Percentiles rank a stretch among this genome's conserved stretches.
Evolutionary conservation across 257 asterid species (phyloP).

Genomic region (Solanum virginianum): DNA sequence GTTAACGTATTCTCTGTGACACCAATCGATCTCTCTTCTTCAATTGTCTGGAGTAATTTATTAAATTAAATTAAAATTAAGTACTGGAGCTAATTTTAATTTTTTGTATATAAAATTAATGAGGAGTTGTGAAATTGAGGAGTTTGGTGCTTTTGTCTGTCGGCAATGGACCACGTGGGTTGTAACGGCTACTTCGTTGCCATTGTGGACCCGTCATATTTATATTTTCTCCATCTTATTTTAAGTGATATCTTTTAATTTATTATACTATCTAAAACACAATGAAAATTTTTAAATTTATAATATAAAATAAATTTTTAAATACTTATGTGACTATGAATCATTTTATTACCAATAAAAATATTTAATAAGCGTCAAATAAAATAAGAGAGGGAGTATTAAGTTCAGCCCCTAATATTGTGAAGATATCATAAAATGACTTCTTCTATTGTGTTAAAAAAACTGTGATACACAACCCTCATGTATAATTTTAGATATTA

Average conservation of each 20-base stretch:
- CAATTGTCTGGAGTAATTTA: too few relatives aligned
- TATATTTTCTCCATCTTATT: background rate
- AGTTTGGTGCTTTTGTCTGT: background rate
- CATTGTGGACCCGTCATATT: background rate
- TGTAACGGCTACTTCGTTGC: background rate
- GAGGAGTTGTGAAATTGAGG: background rate
- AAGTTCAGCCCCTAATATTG: background rate
- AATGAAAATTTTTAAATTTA: too few relatives aligned
- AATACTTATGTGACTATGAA: too few relatives aligned
- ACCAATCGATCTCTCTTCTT: background rate
- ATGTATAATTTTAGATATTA: background rate
- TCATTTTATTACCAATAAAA: too few relatives aligned
- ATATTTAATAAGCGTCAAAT: too few relatives aligned
- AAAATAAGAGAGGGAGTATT: too few relatives aligned
- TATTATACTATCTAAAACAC: background rate
- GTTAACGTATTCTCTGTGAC: background rate
- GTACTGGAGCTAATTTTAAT: background rate
- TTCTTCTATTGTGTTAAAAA: background rate
- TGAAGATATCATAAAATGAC: background rate
- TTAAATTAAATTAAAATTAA: background rate
- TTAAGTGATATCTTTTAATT: background rate
- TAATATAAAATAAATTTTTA: too few relatives aligned
- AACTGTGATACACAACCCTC: background rate
- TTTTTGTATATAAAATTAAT: background rate
- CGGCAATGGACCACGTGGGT: background rate